Conservation (phyloP, 805 yeast genomes). For the Candida ortonii region DNA sequence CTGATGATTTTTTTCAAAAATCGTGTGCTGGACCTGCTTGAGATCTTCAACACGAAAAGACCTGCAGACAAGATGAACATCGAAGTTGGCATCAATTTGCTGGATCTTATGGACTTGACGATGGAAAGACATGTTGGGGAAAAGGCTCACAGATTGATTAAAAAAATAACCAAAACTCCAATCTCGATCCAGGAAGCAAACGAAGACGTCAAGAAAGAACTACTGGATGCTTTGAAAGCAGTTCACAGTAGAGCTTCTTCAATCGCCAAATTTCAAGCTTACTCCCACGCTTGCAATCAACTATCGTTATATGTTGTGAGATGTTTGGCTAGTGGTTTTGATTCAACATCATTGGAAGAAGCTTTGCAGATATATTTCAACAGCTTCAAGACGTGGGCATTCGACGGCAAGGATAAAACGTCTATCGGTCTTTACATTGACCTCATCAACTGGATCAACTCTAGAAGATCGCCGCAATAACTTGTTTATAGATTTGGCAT, state of each 20-base stretch:
- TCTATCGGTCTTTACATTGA: conserved; percentile 66
- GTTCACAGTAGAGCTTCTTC: conserved; percentile 45
- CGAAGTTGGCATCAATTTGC: conserved; percentile 50
- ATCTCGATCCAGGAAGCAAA: conserved; percentile 21
- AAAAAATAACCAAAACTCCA: conserved; percentile 51
- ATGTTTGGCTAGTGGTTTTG: conserved; percentile 40
- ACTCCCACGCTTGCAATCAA: conserved; percentile 58
- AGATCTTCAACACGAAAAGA: conserved; percentile 50
- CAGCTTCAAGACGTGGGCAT: conserved; percentile 62
- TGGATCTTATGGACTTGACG: conserved; percentile 62
- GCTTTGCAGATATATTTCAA: conserved; percentile 56
- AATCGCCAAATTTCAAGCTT: conserved; percentile 46
- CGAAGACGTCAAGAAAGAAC: conserved; percentile 12
- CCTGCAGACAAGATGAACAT: conserved; percentile 41
- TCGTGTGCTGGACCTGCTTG: conserved; percentile 74
- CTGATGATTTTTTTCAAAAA: conserved; percentile 76
- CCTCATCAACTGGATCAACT: conserved; percentile 72
- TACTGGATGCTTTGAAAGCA: conserved; percentile 31
- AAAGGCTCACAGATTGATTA: conserved; percentile 71
- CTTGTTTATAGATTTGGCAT: too few species aligned
- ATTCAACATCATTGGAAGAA: conserved; percentile 36
- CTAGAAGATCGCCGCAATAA: too few species aligned
- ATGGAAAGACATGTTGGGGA: conserved; percentile 67
- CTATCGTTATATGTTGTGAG: conserved; percentile 66
- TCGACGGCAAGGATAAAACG: conserved; percentile 42